These are phyloP conservation scores for Capronia epimyces DNA, from an alignment of 2,329 filamentous ascomycete genomes.

Conservation along the genomic window DNA sequence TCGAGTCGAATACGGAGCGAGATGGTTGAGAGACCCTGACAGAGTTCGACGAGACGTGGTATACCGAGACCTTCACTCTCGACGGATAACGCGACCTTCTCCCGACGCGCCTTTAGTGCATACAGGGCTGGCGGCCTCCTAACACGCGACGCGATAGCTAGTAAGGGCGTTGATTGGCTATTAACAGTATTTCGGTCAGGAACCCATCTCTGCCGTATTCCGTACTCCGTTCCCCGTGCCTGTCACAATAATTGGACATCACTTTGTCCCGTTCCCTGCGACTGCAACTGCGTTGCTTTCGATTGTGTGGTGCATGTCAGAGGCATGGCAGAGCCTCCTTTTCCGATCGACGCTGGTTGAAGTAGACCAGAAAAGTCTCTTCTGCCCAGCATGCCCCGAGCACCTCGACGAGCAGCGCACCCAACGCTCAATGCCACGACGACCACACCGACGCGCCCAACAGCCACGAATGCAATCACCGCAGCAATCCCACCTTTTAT, in stretches of 20 bases:
- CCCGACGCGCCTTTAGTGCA: too few relatives aligned
- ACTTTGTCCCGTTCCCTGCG: not conserved
- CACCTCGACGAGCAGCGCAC: constrained; percentile 23
- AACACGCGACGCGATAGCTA: too few relatives aligned
- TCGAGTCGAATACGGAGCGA: too few relatives aligned
- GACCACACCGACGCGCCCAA: constrained; percentile 27
- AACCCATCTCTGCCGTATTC: too few relatives aligned
- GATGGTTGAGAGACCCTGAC: too few relatives aligned
- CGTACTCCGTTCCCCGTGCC: too few relatives aligned
- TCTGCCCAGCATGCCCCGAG: constrained; percentile 25
- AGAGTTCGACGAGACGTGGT: too few relatives aligned
- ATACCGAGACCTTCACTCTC: too few relatives aligned
- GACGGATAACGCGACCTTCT: too few relatives aligned
- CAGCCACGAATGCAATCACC: constrained; percentile 26
- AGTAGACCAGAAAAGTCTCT: not conserved
- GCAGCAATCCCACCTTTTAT: constrained; percentile 30
- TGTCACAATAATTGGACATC: not conserved
- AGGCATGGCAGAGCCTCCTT: not conserved
- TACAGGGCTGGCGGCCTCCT: too few relatives aligned
- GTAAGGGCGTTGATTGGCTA: too few relatives aligned
- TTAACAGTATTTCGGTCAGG: too few relatives aligned
- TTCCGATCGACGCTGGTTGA: constrained; percentile 8
- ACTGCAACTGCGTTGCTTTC: not conserved
- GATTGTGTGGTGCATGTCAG: not conserved
- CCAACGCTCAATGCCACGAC: constrained; percentile 18